phyloP scores from a whole-genome alignment of 768 basidiomycete species.

The Lentinula sp. region DNA sequence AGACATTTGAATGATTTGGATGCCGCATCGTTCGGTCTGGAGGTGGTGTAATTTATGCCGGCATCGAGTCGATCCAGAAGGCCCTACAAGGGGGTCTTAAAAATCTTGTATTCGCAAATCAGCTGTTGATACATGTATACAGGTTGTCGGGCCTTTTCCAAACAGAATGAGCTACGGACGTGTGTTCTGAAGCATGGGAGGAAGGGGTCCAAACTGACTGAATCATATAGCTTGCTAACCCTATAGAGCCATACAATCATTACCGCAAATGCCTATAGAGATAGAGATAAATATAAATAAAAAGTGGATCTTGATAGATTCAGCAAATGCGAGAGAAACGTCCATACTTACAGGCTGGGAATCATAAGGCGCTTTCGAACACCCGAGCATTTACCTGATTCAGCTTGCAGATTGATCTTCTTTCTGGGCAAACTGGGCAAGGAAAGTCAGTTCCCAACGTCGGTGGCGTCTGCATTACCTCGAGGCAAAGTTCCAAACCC shows the following conservation, averaged over 20 bases:
- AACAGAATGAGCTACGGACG: background rate
- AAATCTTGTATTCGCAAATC: background rate
- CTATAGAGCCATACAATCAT: background rate
- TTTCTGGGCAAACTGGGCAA: conserved; percentile 15
- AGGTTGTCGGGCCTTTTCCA: background rate
- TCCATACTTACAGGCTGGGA: background rate
- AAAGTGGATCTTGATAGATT: background rate
- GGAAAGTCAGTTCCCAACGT: conserved; percentile 14
- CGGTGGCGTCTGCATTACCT: conserved; percentile 8
- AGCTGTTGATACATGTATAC: background rate
- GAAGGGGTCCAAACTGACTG: background rate
- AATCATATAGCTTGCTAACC: background rate
- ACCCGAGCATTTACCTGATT: conserved; percentile 15
- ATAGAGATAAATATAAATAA: background rate
- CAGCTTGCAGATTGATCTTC: conserved; percentile 5
- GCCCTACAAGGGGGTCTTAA: background rate
- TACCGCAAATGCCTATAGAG: conserved; percentile 1
- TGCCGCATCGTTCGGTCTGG: background rate
- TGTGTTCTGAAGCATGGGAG: background rate
- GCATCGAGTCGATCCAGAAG: conserved; percentile 5
- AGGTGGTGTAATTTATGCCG: background rate
- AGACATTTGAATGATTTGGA: background rate
- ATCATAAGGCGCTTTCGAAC: conserved; percentile 18
- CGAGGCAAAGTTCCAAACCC: conserved; percentile 14
- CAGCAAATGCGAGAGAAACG: background rate